Evolutionary conservation across 2,329 filamentous ascomycete genomes (phyloP), one percentile per base, ranked within the genome.

Genomic region (Rhinocladiella mackenziei): DNA sequence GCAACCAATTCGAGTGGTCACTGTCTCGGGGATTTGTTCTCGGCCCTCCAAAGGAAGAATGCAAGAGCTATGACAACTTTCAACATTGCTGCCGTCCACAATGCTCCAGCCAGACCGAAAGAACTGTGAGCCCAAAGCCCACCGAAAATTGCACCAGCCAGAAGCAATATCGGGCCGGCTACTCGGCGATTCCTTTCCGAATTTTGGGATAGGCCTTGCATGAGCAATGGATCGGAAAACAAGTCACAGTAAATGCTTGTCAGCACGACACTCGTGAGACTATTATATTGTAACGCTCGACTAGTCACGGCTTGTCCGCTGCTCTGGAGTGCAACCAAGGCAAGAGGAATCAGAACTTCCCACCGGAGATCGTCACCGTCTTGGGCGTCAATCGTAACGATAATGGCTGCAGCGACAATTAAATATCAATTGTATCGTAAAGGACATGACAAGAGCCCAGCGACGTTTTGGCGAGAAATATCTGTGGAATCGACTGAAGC

Each of bases 181-280:
- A 67, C 58, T 33, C 77, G 65, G 37, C 74, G 65, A 58, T 78
- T 77, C 36, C 77, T 64, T 58, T 80, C 76, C 0, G 69, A 61
- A 43, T 78, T 75, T 2, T 62, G 57, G 9, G 62, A 48, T 2
- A 67, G 48, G 2, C 56, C 60, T 0, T 61, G 51, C 1, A 62
- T 62, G n/a, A 80, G 49, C 6, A 70, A 67, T 7, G 71, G 66
- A 57, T 88, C 84, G 1, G 81, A 84, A 55, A 87, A 87, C 14
- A 91, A 60, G 61, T 91, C 86, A 60, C 84, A 89, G 67, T 89
- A 91, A 50, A 86, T 81, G 60, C 83, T 88, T 1, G 86, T 91
- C 47, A 92, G 65, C 2, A 89, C 86, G 11, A 89, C 85, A 50
- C 83, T 88, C 0, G 85, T 89, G 14, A 91, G 67, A 2, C 81